Percentiles rank a stretch among this genome's conserved stretches.
Evolutionary conservation across 2,329 filamentous ascomycete genomes (phyloP).

Genomic region (Neurospora sp.): DNA sequence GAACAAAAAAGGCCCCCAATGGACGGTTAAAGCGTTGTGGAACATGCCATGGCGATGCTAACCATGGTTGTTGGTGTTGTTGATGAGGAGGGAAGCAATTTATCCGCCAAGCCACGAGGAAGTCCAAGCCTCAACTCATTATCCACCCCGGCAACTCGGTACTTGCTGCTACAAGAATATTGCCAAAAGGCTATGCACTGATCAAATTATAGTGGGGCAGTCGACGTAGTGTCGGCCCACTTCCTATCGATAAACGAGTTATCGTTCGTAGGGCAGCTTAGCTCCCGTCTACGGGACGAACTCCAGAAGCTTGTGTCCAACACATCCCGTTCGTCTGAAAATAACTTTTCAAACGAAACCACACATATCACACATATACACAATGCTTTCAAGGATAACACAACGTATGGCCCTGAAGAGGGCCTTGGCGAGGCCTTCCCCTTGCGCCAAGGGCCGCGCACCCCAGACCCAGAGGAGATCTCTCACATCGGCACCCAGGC

Average conservation of each 20-base stretch:
- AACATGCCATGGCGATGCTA: background rate
- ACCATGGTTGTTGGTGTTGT: background rate
- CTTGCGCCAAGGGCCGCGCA: slow-evolving; percentile 3
- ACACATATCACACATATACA: slow-evolving; percentile 1
- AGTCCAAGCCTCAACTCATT: background rate
- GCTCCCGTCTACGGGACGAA: background rate
- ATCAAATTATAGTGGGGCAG: background rate
- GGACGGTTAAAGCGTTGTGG: background rate
- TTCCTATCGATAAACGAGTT: background rate
- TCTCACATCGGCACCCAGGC: slow-evolving; percentile 44
- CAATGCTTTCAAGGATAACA: slow-evolving; percentile 26
- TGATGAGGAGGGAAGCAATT: background rate
- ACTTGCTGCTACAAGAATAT: background rate
- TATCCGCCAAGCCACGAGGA: background rate
- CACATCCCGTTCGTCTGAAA: background rate
- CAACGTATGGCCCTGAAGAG: slow-evolving; percentile 18
- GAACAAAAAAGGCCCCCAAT: background rate
- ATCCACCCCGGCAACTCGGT: background rate
- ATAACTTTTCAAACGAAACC: background rate
- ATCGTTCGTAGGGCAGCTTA: background rate
- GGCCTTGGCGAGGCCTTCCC: slow-evolving; percentile 3
- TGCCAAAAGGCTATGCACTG: background rate
- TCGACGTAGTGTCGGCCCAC: background rate
- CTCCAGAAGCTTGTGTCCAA: background rate
- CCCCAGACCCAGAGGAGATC: slow-evolving; percentile 29